These are phyloP conservation scores for Plasmodium vinckei DNA, from an alignment of 169 alveolate genomes.

Conservation along the genomic window DNA sequence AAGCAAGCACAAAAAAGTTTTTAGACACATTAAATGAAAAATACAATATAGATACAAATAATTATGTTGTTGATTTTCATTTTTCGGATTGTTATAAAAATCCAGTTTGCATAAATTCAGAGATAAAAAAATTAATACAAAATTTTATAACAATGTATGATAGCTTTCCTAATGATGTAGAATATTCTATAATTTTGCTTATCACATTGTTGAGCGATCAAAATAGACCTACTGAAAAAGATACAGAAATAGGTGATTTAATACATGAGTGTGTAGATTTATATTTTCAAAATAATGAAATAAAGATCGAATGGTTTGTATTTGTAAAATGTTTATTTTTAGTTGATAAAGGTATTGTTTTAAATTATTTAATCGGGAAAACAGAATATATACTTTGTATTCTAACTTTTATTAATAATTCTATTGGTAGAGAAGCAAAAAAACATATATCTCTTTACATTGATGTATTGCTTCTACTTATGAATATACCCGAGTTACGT, in stretches of 20 bases:
- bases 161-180: slow-evolving; percentile 29
- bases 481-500: slow-evolving; percentile 57
- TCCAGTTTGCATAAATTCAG: slow-evolving; percentile 46
- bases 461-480: slow-evolving; percentile 44
- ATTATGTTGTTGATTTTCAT: slow-evolving; percentile 30
- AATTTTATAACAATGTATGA: slow-evolving; percentile 49
- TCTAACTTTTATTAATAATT: slow-evolving; percentile 34
- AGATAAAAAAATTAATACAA: slow-evolving; percentile 49
- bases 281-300: slow-evolving; percentile 36
- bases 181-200: slow-evolving; percentile 32
- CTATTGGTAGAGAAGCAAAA: slow-evolving; percentile 48
- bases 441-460: slow-evolving; percentile 18
- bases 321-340: slow-evolving; percentile 62
- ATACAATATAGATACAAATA: not conserved
- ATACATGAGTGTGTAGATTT: slow-evolving; percentile 46
- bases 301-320: slow-evolving; percentile 48
- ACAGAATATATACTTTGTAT: slow-evolving; percentile 28
- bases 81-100: slow-evolving; percentile 31
- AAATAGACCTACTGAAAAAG: slow-evolving; percentile 71
- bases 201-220: slow-evolving; percentile 28
- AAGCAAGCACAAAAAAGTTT: slow-evolving; percentile 8
- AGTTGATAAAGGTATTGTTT: slow-evolving; percentile 53
- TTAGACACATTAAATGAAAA: not conserved
- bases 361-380: slow-evolving; percentile 65
- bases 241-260: slow-evolving; percentile 48